Base-by-base conservation (phyloP, 2,329 filamentous ascomycete genomes). In the Aureobasidium uvarum region DNA sequence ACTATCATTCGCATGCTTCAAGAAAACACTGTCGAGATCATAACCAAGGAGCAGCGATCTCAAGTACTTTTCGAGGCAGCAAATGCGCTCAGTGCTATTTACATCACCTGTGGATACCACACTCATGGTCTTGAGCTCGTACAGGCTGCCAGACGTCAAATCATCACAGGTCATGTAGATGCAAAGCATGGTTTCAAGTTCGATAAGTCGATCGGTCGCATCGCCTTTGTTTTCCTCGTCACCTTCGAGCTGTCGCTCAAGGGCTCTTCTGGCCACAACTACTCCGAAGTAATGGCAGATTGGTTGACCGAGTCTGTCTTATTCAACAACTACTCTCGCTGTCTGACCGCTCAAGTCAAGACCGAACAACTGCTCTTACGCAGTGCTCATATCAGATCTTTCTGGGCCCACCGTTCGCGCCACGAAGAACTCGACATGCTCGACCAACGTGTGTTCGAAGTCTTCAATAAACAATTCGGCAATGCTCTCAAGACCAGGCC, bases 51-150 rank as follows among this genome's bases (percentile, higher is more conserved):
- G 63, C 74, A 72, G 1, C 78, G 79, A 4, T 81, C 81, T 0
- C 77, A 81, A 59, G 77, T 77, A n/a, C 75, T 85, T 18, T 81
- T 83, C 67, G 76, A 81, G 60, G 79, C 81, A 1, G 84, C 82
- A 1, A 74, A 76, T 13, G 79, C 76, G 0, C 75, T 84, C 55
- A 79, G 80, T 0, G 73, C 76, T 14, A 81, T 81, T 45, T 83
- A 81, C 69, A 74, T 79, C 13, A 76, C 78, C 25, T 76, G 77
- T 33, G 76, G 78, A 54, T 72, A 83, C 48, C 71, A 73, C 41
- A 67, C 77, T 64, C 71, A 79, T 65, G 78, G 79, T 43, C 70
- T 77, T 51, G 73, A 81, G 65, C 71, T 84, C 1, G 76, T 84
- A 5, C 74, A 80, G 39, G 79, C 83, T 66, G 71, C 84, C 16